Evolutionary conservation across 2,329 filamentous ascomycete genomes (phyloP).

Genomic region (Orbilia ellipsospora): DNA sequence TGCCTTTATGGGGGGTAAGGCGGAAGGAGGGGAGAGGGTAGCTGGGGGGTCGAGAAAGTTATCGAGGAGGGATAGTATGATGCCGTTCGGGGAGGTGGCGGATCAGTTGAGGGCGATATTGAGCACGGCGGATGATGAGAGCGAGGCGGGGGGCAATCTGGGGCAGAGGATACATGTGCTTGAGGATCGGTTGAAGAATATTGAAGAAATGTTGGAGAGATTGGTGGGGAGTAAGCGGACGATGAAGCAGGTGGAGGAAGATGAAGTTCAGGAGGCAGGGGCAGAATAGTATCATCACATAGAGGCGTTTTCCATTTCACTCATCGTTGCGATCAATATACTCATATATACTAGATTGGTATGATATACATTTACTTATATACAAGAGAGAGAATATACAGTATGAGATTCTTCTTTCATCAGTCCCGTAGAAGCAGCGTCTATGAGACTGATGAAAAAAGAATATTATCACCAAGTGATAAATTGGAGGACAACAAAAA

Average conservation of each 20-base stretch:
- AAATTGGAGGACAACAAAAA: conserved; percentile 17
- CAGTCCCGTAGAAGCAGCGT: conserved; percentile 5
- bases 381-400: not conserved
- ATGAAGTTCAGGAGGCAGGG: conserved; percentile 17
- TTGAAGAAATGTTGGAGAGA: conserved; percentile 50
- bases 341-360: not conserved
- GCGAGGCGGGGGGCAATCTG: conserved; percentile 24
- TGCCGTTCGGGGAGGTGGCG: conserved; percentile 47
- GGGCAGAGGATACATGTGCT: conserved; percentile 35
- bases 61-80: conserved; percentile 45
- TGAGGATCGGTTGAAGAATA: conserved; percentile 50
- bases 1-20: not conserved
- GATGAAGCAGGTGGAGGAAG: conserved; percentile 26
- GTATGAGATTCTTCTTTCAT: conserved; percentile 5
- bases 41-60: conserved; percentile 15
- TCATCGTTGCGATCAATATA: not conserved
- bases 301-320: not conserved
- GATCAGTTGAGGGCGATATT: conserved; percentile 43
- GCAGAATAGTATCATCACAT: conserved; percentile 18
- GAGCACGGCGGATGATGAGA: conserved; percentile 48
- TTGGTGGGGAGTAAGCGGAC: conserved; percentile 33
- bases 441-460: conserved; percentile 26
- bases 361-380: not conserved
- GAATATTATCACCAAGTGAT: not conserved
- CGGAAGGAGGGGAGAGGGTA: conserved; percentile 1